These are phyloP conservation scores for Penicillium paxilli DNA, from an alignment of 495 filamentous ascomycete species.

Conservation along the genomic window DNA sequence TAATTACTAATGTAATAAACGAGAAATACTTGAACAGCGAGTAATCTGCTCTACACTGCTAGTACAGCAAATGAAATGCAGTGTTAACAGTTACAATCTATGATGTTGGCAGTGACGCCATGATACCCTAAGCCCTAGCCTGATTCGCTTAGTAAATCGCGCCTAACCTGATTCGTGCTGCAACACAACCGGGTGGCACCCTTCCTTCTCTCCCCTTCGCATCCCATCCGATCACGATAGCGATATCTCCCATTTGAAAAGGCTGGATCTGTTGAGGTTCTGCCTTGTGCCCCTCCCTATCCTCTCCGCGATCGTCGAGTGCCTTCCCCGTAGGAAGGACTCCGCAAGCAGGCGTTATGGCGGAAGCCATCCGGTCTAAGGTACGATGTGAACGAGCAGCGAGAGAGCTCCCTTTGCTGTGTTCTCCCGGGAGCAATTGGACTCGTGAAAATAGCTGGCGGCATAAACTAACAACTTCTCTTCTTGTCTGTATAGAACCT, in stretches of 20 bases:
- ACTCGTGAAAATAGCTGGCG: conserved; percentile 2
- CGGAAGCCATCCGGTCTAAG: conserved; percentile 51
- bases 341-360: conserved; percentile 53
- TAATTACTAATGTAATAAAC: no score
- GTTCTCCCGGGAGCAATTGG: conserved; percentile 7
- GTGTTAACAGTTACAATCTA: conserved; percentile 3
- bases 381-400: conserved; percentile 28
- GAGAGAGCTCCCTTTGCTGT: conserved; percentile 9
- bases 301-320: conserved; percentile 45
- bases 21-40: background rate
- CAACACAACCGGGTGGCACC: conserved; percentile 20
- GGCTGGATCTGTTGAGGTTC: conserved; percentile 40
- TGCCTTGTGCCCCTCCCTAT: conserved; percentile 34
- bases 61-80: no score
- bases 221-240: conserved; percentile 28
- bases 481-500: conserved; percentile 56
- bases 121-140: conserved; percentile 31
- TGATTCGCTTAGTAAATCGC: conserved; percentile 30
- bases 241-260: conserved; percentile 20
- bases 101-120: conserved; percentile 26
- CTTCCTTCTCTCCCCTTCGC: conserved; percentile 16
- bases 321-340: conserved; percentile 50
- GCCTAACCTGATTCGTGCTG: conserved; percentile 28
- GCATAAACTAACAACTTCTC: conserved; percentile 27
- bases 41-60: no score